Conservation (phyloP, 2,329 filamentous ascomycete species). For the Coleophoma cylindrospora region DNA sequence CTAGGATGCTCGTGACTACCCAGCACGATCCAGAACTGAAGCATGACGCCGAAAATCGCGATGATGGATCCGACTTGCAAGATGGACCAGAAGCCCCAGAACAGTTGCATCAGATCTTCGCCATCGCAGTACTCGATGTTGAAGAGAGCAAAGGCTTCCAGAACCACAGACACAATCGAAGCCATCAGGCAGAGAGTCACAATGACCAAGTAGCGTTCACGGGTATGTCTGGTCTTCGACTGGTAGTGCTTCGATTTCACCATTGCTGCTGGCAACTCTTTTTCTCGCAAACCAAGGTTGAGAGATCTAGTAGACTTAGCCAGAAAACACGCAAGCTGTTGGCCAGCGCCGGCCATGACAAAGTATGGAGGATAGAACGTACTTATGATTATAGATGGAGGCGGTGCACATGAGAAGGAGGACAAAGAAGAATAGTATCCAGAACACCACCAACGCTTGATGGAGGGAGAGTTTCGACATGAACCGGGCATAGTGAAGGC, state of each 20-base stretch:
- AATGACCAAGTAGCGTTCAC: constrained; percentile 33
- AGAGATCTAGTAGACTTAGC: constrained; percentile 10
- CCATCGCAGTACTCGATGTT: constrained; percentile 49
- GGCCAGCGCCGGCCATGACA: no score
- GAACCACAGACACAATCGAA: constrained; percentile 39
- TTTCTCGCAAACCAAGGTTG: constrained; percentile 10
- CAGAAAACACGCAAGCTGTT: background rate
- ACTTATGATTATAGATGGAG: constrained; percentile 28
- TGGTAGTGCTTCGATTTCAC: background rate
- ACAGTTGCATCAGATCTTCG: constrained; percentile 47
- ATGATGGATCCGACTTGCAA: constrained; percentile 53
- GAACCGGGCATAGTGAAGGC: constrained; percentile 38
- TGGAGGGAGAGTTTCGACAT: constrained; percentile 34
- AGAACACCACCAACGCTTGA: constrained; percentile 42
- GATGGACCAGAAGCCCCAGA: constrained; percentile 57
- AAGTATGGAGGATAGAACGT: background rate
- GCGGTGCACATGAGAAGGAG: constrained; percentile 38
- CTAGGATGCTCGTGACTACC: constrained; percentile 47
- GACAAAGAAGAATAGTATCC: constrained; percentile 39
- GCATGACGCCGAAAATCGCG: constrained; percentile 51
- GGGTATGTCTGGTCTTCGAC: background rate
- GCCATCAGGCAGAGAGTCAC: constrained; percentile 38
- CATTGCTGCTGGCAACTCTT: background rate
- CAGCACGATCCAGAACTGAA: constrained; percentile 46
- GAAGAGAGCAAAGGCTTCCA: constrained; percentile 43